These are phyloP conservation scores for Choanephora cucurbitarum DNA, from an alignment of 371 early-diverging fungal genomes.

Conservation along the genomic window DNA sequence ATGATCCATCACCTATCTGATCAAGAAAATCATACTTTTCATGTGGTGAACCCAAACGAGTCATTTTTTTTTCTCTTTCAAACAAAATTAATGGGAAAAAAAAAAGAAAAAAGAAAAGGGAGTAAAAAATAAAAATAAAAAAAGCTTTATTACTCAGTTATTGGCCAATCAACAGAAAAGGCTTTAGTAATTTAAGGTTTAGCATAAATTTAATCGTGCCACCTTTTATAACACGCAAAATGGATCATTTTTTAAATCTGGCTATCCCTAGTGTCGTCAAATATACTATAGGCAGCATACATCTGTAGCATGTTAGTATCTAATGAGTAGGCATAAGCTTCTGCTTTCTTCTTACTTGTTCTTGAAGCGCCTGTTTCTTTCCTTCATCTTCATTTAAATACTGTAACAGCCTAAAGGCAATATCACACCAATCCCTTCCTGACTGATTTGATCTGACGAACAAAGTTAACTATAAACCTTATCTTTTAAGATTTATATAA, in stretches of 20 bases:
- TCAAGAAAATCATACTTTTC: slow-evolving; percentile 75
- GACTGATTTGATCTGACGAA: slow-evolving; percentile 1
- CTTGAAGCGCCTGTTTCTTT: slow-evolving; percentile 7
- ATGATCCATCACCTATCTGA: slow-evolving; percentile 92
- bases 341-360: slow-evolving; percentile 15
- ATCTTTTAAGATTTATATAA: no score
- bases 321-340: no score
- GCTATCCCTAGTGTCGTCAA: background rate
- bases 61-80: slow-evolving; percentile 39
- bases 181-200: no score
- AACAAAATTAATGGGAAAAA: slow-evolving; percentile 6
- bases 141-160: background rate
- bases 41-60: slow-evolving; percentile 37
- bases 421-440: slow-evolving; percentile 11
- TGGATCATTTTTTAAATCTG: background rate
- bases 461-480: no score
- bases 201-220: no score
- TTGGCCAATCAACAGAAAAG: no score
- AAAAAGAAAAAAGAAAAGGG: slow-evolving; percentile 7
- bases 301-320: slow-evolving; percentile 5
- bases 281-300: slow-evolving; percentile 3
- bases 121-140: slow-evolving; percentile 13
- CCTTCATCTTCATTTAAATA: background rate
- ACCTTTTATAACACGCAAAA: background rate
- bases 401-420: slow-evolving; percentile 13